Evolutionary conservation across 2,329 filamentous ascomycete species (phyloP), one percentile per base, ranked within the genome.

Genomic region (Anisogramma anomala): DNA sequence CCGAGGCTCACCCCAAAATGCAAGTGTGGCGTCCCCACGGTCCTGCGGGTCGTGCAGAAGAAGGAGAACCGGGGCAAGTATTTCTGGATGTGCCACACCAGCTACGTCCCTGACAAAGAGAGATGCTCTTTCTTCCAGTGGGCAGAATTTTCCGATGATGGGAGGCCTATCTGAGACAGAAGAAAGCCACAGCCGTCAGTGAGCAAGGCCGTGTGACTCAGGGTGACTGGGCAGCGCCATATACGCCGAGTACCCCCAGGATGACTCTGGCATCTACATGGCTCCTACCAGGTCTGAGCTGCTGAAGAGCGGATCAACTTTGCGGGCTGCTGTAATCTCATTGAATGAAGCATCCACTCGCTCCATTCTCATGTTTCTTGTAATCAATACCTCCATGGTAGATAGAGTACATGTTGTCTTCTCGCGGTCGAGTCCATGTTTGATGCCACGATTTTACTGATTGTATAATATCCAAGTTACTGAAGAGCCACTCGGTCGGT

Each of bases 21-120:
- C 57, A 70, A 68, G 25, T 96, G 89, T 52, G 69, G 70, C 0
- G 69, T 88, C 3, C 76, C 84, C 0, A 66, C 68, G 23, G 67
- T 82, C 7, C 63, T 96, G 48, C 70, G 86, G 32, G 87, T 86
- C 30, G 85, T 88, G 13, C 85, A 88, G 62, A 77, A 71, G 54
- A 78, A 72, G 51, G 82, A 83, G 50, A 89, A 77, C 40, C 69
- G 77, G 49, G 88, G 89, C 0, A 70, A 71, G 52, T 62, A 96
- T 57, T 91, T 93, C 62, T 94, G 87, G 86, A 91, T 89, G 82
- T 96, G 91, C 53, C 77, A 94, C 61, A 77, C 77, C 0, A 77
- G 80, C 6, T 84, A 79, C 53, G 71, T 79, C 2, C 80, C 81
- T 0, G 81, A 74, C 34, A 80, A 71, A 61, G 62, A 77, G 28